phyloP scores from a whole-genome alignment of 331 rosid genomes.

The Quercus lobata region DNA sequence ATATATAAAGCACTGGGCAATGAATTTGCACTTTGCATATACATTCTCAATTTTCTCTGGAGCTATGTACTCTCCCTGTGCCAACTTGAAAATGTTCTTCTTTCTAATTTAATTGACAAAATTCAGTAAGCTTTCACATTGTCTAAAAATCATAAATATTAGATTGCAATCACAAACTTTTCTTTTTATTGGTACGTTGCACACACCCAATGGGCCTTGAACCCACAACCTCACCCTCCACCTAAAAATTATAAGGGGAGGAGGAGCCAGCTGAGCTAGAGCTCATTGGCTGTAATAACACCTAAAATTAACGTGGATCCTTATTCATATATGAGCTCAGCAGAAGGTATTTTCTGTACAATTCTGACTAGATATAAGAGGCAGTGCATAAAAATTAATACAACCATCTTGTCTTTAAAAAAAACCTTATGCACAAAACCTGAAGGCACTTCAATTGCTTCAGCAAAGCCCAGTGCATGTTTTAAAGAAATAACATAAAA shows the following conservation, averaged over 20 bases:
- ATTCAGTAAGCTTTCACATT: neutral
- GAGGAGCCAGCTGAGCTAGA: too few relatives aligned
- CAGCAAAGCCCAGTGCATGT: neutral
- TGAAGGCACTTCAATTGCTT: neutral
- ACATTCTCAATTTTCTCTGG: constrained; percentile 98
- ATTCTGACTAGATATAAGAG: too few relatives aligned
- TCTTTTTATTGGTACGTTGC: too few relatives aligned
- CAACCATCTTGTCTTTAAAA: neutral
- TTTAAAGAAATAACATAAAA: neutral
- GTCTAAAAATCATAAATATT: neutral
- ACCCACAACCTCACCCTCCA: too few relatives aligned
- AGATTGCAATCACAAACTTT: neutral
- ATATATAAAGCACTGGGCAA: constrained; percentile 80
- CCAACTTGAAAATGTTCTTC: constrained; percentile 97
- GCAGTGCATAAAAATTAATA: neutral
- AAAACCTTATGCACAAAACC: neutral
- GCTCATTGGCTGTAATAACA: neutral
- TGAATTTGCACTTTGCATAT: constrained; percentile 81
- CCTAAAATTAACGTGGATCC: neutral
- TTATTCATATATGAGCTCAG: neutral
- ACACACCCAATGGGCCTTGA: too few relatives aligned
- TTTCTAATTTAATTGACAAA: constrained; percentile 54
- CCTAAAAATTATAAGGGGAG: too few relatives aligned
- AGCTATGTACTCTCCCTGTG: constrained; percentile 98
- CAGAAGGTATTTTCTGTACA: neutral